These are phyloP conservation scores for Cryptococcus sp. DNA, from an alignment of 1,284 basidiomycete species.

Conservation along the genomic window DNA sequence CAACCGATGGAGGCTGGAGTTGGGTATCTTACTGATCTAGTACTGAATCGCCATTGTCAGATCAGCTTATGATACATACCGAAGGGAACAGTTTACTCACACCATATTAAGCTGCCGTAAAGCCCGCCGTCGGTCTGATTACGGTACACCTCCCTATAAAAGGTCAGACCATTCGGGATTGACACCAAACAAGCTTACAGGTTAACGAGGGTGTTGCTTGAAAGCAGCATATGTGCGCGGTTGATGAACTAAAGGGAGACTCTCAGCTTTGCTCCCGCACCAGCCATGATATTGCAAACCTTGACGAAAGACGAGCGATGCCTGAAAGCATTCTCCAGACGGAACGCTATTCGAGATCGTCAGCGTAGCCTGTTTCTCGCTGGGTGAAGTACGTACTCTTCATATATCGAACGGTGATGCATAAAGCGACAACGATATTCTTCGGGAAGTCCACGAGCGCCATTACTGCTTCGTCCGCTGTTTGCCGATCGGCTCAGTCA, in stretches of 20 bases:
- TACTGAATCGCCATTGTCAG: conserved; percentile 47
- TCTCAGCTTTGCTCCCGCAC: background rate
- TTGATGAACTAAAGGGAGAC: conserved; percentile 65
- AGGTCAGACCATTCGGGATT: no score
- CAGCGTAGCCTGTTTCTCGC: background rate
- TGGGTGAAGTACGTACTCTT: conserved; percentile 44
- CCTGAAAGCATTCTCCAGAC: conserved; percentile 71
- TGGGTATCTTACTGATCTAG: conserved; percentile 63
- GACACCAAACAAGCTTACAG: conserved; percentile 56
- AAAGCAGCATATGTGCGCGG: conserved; percentile 82
- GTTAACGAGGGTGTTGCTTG: conserved; percentile 83
- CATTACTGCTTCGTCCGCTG: conserved; percentile 43
- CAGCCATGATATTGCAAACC: conserved; percentile 18
- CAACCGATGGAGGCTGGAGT: no score
- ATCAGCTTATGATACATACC: background rate
- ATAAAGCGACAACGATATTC: conserved; percentile 64
- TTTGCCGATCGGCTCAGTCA: background rate
- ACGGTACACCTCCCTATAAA: conserved; percentile 73
- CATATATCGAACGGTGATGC: conserved; percentile 75
- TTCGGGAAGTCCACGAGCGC: conserved; percentile 72
- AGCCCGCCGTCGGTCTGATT: conserved; percentile 79
- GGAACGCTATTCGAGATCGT: conserved; percentile 58
- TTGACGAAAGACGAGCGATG: conserved; percentile 74
- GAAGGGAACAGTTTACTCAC: conserved; percentile 23
- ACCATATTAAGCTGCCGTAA: conserved; percentile 79